These are phyloP conservation scores for Cercospora sp. DNA, from an alignment of 2,329 filamentous ascomycete species.

Conservation along the genomic window DNA sequence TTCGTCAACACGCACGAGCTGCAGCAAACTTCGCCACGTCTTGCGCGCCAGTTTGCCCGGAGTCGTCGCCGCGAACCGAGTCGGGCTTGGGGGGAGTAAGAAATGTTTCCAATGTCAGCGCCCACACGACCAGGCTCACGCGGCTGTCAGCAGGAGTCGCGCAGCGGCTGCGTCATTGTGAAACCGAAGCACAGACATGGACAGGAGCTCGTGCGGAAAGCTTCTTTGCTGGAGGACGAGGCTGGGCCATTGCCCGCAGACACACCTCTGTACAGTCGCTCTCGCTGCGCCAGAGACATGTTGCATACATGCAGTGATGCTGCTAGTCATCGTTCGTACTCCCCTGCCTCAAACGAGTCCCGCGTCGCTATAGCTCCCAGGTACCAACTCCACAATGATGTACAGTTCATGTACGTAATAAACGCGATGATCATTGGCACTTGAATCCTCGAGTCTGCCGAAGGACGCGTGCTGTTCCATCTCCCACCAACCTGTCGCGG, in stretches of 20 bases:
- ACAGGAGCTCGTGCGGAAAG: neutral
- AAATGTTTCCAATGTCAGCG: neutral
- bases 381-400: neutral
- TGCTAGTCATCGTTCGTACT: neutral
- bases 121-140: neutral
- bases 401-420: neutral
- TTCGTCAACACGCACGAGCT: slow-evolving; percentile 19
- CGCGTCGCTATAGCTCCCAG: neutral
- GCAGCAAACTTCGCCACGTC: slow-evolving; percentile 32
- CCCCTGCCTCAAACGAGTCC: neutral
- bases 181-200: neutral
- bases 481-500: neutral
- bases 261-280: neutral
- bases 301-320: neutral
- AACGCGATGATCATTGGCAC: neutral
- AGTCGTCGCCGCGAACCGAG: neutral
- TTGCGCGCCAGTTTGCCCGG: slow-evolving; percentile 30
- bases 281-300: neutral
- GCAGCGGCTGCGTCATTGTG: neutral
- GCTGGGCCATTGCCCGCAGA: neutral
- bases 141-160: slow-evolving; percentile 3
- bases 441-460: neutral
- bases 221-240: neutral
- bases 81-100: neutral
- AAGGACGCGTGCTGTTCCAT: neutral